Percentiles rank a stretch among this genome's conserved stretches.
phyloP scores from a whole-genome alignment of 1,139 yeast species.

The Geotrichum candidum region DNA sequence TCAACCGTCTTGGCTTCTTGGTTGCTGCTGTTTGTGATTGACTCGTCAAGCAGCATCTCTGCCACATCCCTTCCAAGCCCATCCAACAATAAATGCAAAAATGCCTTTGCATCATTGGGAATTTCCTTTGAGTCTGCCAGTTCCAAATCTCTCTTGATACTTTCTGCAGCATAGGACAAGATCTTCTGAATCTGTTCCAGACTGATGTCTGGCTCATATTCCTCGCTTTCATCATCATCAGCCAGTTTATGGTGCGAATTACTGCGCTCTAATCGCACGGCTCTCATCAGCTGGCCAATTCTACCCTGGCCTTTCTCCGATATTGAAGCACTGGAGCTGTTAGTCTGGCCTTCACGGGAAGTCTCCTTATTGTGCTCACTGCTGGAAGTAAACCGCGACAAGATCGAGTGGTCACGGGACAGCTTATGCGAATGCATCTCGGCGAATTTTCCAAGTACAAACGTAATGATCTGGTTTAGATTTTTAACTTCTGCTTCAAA shows the following conservation, averaged over 20 bases:
- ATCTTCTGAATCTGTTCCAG: conserved; percentile 52
- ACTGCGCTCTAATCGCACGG: conserved; percentile 28
- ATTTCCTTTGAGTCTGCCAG: conserved; percentile 55
- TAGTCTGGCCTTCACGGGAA: conserved; percentile 1
- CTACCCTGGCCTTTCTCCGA: conserved; percentile 27
- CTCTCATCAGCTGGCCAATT: conserved; percentile 32
- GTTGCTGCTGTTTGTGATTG: conserved; percentile 43
- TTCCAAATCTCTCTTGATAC: conserved; percentile 73
- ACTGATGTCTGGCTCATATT: conserved; percentile 21
- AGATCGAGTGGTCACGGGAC: conserved; percentile 25
- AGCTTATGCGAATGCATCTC: conserved; percentile 25
- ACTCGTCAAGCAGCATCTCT: conserved; percentile 68
- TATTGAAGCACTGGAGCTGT: conserved; percentile 13
- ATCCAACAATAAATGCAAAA: conserved; percentile 60
- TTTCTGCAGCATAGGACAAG: conserved; percentile 68
- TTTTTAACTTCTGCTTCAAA: conserved; percentile 68
- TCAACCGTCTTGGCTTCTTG: conserved; percentile 40
- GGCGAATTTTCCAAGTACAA: conserved; percentile 25
- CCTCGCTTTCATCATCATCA: conserved; percentile 18
- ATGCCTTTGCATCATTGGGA: conserved; percentile 57
- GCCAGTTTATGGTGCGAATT: conserved; percentile 17
- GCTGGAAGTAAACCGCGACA: conserved; percentile 27
- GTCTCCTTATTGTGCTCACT: conserved; percentile 16
- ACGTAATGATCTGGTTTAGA: conserved; percentile 55
- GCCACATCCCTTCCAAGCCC: conserved; percentile 72